A percentile compares a stretch with the other conserved stretches of the same genome.
These are phyloP conservation scores for Rhizoclosmatium globosum DNA, from an alignment of 192 early-diverging fungal species.

Conservation along the genomic window DNA sequence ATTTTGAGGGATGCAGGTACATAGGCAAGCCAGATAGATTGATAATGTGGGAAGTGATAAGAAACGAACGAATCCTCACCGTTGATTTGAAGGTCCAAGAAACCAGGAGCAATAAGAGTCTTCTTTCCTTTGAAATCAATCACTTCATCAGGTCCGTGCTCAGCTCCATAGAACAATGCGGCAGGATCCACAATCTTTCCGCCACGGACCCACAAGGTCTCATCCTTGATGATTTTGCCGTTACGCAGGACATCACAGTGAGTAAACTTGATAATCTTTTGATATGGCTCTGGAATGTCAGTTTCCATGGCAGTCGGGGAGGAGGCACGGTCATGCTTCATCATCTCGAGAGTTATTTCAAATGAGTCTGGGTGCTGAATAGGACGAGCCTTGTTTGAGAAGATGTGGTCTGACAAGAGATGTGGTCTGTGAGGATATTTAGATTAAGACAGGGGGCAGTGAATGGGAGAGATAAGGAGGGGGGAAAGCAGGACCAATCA, in stretches of 20 bases:
- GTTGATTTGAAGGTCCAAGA: slow-evolving; percentile 84
- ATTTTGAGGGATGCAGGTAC: neutral
- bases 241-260: slow-evolving; percentile 80
- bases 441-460: neutral
- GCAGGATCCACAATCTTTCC: slow-evolving; percentile 83
- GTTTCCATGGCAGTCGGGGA: slow-evolving; percentile 19
- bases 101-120: slow-evolving; percentile 78
- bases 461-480: neutral
- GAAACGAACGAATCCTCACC: slow-evolving; percentile 50
- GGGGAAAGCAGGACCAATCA: neutral
- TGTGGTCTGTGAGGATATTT: neutral
- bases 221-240: slow-evolving; percentile 76
- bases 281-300: neutral
- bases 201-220: slow-evolving; percentile 75
- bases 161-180: slow-evolving; percentile 72
- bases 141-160: slow-evolving; percentile 68
- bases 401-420: slow-evolving; percentile 9
- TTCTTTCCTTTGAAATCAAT: slow-evolving; percentile 73
- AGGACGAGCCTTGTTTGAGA: slow-evolving; percentile 6
- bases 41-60: neutral
- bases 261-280: slow-evolving; percentile 71
- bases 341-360: slow-evolving; percentile 21
- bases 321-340: neutral
- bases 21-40: neutral
- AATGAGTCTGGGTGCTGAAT: slow-evolving; percentile 11